Evolutionary conservation across 1,284 basidiomycete species (phyloP).

Genomic region (Singerocomus rubriflavus): DNA sequence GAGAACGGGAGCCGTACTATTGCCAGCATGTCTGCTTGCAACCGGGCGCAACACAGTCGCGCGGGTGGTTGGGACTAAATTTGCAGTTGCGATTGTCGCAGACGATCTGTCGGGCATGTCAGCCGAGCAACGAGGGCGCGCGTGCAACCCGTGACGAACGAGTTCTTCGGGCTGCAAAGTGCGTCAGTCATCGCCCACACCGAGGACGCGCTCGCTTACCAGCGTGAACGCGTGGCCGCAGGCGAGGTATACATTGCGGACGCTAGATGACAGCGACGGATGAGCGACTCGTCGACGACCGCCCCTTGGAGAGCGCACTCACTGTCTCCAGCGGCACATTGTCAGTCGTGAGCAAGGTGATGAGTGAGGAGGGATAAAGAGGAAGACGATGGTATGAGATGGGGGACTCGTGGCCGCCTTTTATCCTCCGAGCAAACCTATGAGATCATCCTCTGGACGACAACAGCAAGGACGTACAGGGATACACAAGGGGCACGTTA

Average conservation of each 20-base stretch:
- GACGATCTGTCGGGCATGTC: conserved; percentile 30
- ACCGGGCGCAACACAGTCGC: conserved; percentile 35
- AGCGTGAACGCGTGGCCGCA: conserved; percentile 40
- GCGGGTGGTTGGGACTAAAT: conserved; percentile 47
- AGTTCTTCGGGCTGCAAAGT: conserved; percentile 31
- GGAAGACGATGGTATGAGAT: conserved; percentile 12
- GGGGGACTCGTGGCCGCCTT: conserved; percentile 18
- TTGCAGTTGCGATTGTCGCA: conserved; percentile 43
- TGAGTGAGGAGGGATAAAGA: conserved; percentile 1
- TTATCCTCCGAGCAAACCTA: conserved; percentile 27
- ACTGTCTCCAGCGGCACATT: conserved; percentile 42
- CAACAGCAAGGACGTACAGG: conserved; percentile 21
- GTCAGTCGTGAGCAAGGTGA: conserved; percentile 7
- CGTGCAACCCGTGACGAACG: conserved; percentile 15
- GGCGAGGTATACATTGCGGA: conserved; percentile 41
- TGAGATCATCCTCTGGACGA: conserved; percentile 26
- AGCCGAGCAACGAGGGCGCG: conserved; percentile 18
- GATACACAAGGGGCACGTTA: conserved; percentile 21
- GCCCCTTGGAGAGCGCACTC: conserved; percentile 12
- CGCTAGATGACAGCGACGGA: conserved; percentile 22
- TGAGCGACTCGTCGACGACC: conserved; percentile 14
- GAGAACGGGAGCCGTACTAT: conserved; percentile 35
- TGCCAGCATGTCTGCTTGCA: conserved; percentile 48
- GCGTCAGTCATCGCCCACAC: conserved; percentile 8
- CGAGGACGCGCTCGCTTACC: conserved; percentile 26